Conservation (phyloP, 1,284 basidiomycete genomes). For the Vanrija sp. region DNA sequence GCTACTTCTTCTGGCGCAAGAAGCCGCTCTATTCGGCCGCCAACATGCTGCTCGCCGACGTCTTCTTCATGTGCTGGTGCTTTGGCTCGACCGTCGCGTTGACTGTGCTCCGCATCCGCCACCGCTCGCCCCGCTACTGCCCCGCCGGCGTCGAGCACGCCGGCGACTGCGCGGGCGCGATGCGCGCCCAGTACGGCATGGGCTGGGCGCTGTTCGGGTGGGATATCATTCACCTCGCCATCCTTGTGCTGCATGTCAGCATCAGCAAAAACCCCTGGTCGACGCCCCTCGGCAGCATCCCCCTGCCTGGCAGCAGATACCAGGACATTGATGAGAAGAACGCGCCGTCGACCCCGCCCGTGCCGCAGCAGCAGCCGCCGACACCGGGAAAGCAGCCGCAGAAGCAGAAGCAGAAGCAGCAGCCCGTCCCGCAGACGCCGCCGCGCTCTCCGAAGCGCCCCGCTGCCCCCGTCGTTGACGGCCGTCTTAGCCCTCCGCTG, state of each 20-base stretch:
- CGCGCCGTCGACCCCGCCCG: no score
- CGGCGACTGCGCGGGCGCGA: slow-evolving; percentile 27
- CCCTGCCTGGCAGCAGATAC: not conserved
- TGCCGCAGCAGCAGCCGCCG: no score
- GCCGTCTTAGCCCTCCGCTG: no score
- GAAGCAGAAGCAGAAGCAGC: no score
- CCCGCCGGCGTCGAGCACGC: not conserved
- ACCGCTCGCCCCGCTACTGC: slow-evolving; percentile 21
- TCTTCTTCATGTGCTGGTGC: slow-evolving; percentile 23
- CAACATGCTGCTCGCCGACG: slow-evolving; percentile 14
- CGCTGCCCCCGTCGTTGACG: no score
- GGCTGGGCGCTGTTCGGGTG: slow-evolving; percentile 10
- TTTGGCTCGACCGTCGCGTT: slow-evolving; percentile 24
- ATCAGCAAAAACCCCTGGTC: slow-evolving; percentile 11
- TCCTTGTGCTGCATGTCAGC: slow-evolving; percentile 19
- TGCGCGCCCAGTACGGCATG: slow-evolving; percentile 19
- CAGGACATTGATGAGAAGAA: no score
- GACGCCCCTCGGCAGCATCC: slow-evolving; percentile 14
- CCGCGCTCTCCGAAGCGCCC: no score
- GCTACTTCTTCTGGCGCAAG: slow-evolving; percentile 16
- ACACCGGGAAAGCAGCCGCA: no score
- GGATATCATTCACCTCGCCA: slow-evolving; percentile 26
- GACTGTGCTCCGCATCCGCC: slow-evolving; percentile 17
- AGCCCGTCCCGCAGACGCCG: no score
- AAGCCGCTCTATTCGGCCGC: slow-evolving; percentile 16